Base-by-base conservation (phyloP, 306 rosid species). In the Astragalus membranaceus region DNA sequence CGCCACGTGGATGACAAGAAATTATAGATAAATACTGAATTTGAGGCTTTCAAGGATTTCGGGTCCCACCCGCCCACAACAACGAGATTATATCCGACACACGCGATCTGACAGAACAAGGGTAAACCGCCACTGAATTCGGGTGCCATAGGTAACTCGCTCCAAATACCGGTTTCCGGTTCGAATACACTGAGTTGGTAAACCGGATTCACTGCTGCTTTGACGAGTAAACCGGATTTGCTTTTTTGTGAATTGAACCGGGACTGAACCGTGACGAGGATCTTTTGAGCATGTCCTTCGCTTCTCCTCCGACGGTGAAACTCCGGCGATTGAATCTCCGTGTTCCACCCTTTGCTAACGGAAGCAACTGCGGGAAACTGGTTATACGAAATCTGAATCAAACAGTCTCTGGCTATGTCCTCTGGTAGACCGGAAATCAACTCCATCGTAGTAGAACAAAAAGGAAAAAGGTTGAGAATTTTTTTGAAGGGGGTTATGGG, bases 31-130 rank as follows among this genome's bases (percentile, higher is more conserved):
- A 74, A 76, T 4, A 92, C 89, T 0, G 86, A 81, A 13, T 78
- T 89, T 0, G 88, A 88, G 2, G 82, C 82, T 42, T 64, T 83
- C 91, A 87, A 87, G 0, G 93, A 79, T 4, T 47, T 46, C 11
- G 96, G 88, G 61, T 86, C 94, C 87, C 87, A 88, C 57, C 97
- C 97, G 5, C 97, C 97, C 33, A 92, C 55, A 3, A 89, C 77
- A 8, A 92, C 85, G 3, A 92, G 42, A 3, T 82, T 75, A 30
- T 76, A 77, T 43, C 96, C 96, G 5, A 83, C 86, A 13, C 82
- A 80, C 1, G 78, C 83, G 33, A 87, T 11, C 39, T 66, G 88
- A 67, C 94, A 92, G 51, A 92, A 89, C 81, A 92, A 54, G 12
- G 97, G 96, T 0, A 89, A 78, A 54, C 89, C 89, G 9, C 10